Evolutionary conservation across 1,139 yeast genomes (phyloP), one percentile per base, ranked within the genome.

Genomic region (Arxiozyma bovina): DNA sequence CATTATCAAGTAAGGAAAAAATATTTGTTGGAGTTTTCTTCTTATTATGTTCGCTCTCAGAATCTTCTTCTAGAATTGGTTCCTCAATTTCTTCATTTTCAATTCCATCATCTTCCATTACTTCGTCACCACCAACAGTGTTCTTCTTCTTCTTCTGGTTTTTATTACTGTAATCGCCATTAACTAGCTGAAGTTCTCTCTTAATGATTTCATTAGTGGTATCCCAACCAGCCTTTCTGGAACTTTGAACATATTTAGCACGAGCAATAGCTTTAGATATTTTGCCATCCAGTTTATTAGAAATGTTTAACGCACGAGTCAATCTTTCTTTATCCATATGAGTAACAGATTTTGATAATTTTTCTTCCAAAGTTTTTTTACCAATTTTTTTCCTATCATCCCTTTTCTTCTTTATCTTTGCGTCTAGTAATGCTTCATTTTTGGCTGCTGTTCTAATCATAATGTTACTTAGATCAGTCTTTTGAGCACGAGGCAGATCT

Each of bases 171-270:
- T 44, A 45, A 21, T n/a, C 54, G 11, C 42, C 45, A 30, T 25
- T 20, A 55, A 51, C 18, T 55, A 49, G 15, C 22, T 42, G 64
- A 52, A 70, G 63, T 49, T 69, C 69, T 49, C 73, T 69, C 48
- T 65, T 72, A 38, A 79, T 77, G 45, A 69, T 68, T 55, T 76
- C 74, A 65, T 85, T 85, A 54, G 83, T 83, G 53, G 76, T 74
- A 51, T 84, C 90, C 93, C 93, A 85, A 18, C 83, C 85, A 0
- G 87, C 73, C 67, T 84, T 85, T 68, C 93, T 76, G 4, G 85
- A 75, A 34, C 70, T 73, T 61, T 80, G 85, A 18, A 85, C 81
- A 63, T 74, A 80, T 64, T 76, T 82, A 27, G 87, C 83, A 62
- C 87, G 76, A 49, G 78, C 77, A 42, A 82, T 77, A 62, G 88